Base-by-base conservation (phyloP, 1,139 yeast genomes). In the Magnusiomyces ingens region DNA sequence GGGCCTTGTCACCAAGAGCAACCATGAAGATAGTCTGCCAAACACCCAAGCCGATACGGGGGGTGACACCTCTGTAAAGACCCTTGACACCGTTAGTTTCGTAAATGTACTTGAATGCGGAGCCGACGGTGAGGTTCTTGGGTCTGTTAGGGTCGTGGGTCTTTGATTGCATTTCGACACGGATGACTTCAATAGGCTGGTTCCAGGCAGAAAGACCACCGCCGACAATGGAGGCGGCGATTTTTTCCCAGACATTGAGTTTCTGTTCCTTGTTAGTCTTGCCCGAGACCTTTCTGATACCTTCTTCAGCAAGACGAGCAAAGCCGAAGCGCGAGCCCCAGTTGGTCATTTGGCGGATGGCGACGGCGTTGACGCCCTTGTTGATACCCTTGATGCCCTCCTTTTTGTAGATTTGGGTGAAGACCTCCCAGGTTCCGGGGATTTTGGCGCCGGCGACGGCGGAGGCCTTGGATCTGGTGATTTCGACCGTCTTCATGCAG, bases 11-110 rank as follows among this genome's bases (percentile, higher is more conserved):
- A 67, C 98, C 99, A 62, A 93, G 82, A n/a, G 96, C 97, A 57
- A 93, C 98, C 98, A 93, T 93, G 71, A 95, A 93, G 49, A 93
- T 89, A 1, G 99, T 93, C 76, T 93, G 99, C 97, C 98, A 93
- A 59, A 93, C 86, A 61, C 98, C 95, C 63, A 93, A 79, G 54
- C 96, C 97, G 61, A 93, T 81, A 77, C 99, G 85, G 62, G 99
- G 99, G 12, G 98, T 81, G 48, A 91, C 97, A 67, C 99, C 99
- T 71, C 96, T 81, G 71, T 91, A 93, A 61, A 93, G 80, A 53
- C 99, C 99, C 74, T 82, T 84, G 58, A 90, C 59, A 62, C 99
- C 99, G 67, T 84, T 87, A 60, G 82, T 79, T 56, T 78, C 67
- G 73, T 90, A 90, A 63, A 93, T 88, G 72, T 93, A 93, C 65